phyloP scores from a whole-genome alignment of 1,139 yeast species.

The Lodderomyces pseudojiufengensis region DNA sequence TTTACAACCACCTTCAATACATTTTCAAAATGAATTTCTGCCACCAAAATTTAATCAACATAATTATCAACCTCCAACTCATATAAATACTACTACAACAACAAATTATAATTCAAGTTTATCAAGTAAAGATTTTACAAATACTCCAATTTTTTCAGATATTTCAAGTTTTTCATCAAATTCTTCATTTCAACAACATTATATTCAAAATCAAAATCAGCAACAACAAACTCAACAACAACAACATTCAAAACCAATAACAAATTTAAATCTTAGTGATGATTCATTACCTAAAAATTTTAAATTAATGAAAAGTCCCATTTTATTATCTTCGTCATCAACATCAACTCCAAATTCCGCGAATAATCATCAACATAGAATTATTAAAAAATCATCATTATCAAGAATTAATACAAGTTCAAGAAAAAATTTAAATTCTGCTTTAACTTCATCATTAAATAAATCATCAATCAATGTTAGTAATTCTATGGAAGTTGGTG shows the following conservation, averaged over 20 bases:
- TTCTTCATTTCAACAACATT: constrained; percentile 12
- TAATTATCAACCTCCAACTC: no score
- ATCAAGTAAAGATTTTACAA: constrained; percentile 20
- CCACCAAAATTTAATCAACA: no score
- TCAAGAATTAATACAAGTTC: constrained; percentile 16
- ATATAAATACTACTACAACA: not conserved
- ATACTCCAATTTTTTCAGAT: constrained; percentile 22
- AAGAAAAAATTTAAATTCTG: constrained; percentile 5
- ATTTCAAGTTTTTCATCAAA: constrained; percentile 20
- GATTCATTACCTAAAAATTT: not conserved
- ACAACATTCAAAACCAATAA: no score
- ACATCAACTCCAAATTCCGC: constrained; percentile 13
- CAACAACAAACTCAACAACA: constrained; percentile 5
- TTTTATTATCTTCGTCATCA: constrained; percentile 4
- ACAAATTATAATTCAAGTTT: constrained; percentile 13
- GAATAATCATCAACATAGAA: constrained; percentile 14
- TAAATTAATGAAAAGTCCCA: no score
- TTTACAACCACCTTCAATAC: not conserved
- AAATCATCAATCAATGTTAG: constrained; percentile 12
- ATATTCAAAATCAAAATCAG: constrained; percentile 6
- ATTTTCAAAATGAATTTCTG: no score
- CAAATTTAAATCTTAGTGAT: not conserved
- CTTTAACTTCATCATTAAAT: constrained; percentile 3
- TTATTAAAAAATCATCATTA: constrained; percentile 22
- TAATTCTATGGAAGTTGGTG: no score